phyloP scores from a whole-genome alignment of 169 alveolate genomes.

The Plasmodium falciparum region DNA sequence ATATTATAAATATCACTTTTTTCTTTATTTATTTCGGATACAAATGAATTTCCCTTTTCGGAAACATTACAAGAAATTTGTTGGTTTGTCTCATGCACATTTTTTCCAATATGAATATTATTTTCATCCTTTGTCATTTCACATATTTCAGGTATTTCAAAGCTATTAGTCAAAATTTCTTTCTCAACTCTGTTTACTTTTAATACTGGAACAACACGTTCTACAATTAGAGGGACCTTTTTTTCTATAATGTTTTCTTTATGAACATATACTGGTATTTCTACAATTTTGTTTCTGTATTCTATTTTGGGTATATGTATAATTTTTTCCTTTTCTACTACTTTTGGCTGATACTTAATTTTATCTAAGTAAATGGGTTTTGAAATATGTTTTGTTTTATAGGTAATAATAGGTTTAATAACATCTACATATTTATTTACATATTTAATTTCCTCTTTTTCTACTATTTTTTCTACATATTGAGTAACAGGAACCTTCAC shows the following conservation, averaged over 20 bases:
- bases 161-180: conserved; percentile 43
- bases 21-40: conserved; percentile 11
- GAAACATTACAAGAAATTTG: conserved; percentile 5
- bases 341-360: conserved; percentile 64
- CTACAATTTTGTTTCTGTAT: conserved; percentile 74
- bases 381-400: conserved; percentile 69
- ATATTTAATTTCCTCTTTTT: conserved; percentile 64
- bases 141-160: conserved; percentile 59
- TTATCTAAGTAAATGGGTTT: conserved; percentile 73
- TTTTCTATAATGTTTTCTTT: conserved; percentile 73
- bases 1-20: conserved; percentile 18
- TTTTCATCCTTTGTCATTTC: conserved; percentile 23
- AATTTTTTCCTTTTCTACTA: conserved; percentile 73
- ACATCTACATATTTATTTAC: conserved; percentile 75
- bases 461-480: conserved; percentile 69
- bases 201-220: conserved; percentile 71
- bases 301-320: conserved; percentile 73
- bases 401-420: conserved; percentile 69
- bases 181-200: conserved; percentile 50
- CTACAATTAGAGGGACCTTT: conserved; percentile 68
- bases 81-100: conserved; percentile 3
- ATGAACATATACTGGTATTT: conserved; percentile 69
- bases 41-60: conserved; percentile 2
- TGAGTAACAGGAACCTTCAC: conserved; percentile 75
- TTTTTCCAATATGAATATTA: conserved; percentile 1